These are phyloP conservation scores for Candida saitoana DNA, from an alignment of 805 yeast species.

Conservation along the genomic window DNA sequence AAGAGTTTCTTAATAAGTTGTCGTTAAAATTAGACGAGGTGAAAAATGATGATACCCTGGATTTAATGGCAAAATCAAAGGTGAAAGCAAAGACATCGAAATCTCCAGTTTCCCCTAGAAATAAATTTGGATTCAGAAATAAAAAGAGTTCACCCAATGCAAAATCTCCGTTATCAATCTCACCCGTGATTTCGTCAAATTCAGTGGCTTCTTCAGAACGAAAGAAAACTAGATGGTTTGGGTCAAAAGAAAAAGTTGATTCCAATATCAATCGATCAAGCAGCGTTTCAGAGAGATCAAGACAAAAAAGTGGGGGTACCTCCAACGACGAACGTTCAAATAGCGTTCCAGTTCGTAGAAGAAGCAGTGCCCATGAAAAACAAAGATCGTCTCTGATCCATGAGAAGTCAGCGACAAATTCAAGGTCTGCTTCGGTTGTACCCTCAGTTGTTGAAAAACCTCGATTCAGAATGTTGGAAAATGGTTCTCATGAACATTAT, in stretches of 20 bases:
- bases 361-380: neutral
- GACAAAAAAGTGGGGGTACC: neutral
- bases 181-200: neutral
- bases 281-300: neutral
- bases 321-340: neutral
- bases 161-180: neutral
- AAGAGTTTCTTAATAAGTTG: conserved; percentile 11
- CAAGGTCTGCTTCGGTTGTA: neutral
- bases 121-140: neutral
- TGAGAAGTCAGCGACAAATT: neutral
- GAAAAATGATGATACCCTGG: neutral
- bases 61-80: neutral
- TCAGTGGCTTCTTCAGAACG: neutral
- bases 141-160: neutral
- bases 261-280: neutral
- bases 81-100: neutral
- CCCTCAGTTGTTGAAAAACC: conserved; percentile 18
- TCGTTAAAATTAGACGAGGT: neutral
- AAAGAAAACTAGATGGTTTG: neutral
- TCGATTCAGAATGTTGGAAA: conserved; percentile 55
- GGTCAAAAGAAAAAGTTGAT: neutral
- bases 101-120: neutral
- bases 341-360: neutral
- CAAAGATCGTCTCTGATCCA: neutral
- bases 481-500: conserved; percentile 78